Percentiles rank a stretch among this genome's conserved stretches.
Conservation (phyloP, 2,329 filamentous ascomycete genomes). For the Pestalotiopsis sp. region DNA sequence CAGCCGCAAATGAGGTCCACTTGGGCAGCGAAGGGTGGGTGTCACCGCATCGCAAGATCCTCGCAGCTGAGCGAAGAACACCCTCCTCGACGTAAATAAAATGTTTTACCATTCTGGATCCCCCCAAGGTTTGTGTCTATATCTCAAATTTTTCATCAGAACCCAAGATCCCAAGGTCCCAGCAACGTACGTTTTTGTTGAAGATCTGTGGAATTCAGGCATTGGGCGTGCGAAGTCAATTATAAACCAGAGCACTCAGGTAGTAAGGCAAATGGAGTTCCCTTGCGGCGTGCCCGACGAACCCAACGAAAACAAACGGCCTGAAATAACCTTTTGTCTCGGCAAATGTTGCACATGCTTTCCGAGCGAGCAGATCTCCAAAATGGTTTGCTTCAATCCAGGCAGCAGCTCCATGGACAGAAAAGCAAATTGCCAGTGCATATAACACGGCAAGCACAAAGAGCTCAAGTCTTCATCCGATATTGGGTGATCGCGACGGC, state of each 20-base stretch:
- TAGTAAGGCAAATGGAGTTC: no score
- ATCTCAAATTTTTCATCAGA: no score
- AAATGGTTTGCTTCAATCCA: neutral
- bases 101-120: neutral
- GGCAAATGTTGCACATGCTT: neutral
- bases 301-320: neutral
- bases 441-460: neutral
- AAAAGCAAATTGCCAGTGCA: neutral
- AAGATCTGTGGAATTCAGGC: no score
- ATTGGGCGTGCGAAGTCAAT: no score
- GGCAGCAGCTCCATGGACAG: neutral
- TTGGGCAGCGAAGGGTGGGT: neutral
- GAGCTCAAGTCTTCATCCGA: neutral
- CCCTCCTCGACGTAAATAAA: neutral
- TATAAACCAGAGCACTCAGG: no score
- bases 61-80: neutral
- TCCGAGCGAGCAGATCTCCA: neutral
- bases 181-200: no score
- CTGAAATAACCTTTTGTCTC: neutral
- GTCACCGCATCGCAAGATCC: neutral
- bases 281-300: neutral
- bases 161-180: no score
- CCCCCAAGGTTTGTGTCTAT: neutral
- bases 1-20: slow-evolving; percentile 9
- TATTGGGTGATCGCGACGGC: no score